Evolutionary conservation across 331 rosid genomes (phyloP).

Genomic region (Acacia concinna): DNA sequence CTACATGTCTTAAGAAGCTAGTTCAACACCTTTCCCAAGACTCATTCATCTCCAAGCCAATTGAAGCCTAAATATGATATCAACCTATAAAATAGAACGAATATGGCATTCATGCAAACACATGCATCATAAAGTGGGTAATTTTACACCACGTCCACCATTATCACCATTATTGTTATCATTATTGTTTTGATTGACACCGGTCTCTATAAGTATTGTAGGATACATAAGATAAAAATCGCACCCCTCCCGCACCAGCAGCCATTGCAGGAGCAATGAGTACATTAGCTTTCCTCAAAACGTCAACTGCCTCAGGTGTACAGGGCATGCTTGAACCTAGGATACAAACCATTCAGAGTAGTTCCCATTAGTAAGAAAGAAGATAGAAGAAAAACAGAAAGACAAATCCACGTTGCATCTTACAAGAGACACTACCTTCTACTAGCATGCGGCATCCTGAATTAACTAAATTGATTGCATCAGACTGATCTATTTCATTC

Average conservation of each 20-base stretch:
- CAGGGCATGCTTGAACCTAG: constrained; percentile 98
- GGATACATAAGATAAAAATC: constrained; percentile 37
- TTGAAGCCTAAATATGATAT: constrained; percentile 1
- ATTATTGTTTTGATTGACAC: background rate
- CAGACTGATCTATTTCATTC: constrained; percentile 90
- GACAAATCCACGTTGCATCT: background rate
- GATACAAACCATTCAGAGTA: constrained; percentile 22
- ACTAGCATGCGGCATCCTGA: constrained; percentile 87
- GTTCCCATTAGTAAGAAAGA: constrained; percentile 12
- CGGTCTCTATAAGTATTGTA: background rate
- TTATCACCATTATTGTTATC: background rate
- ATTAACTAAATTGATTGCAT: constrained; percentile 85
- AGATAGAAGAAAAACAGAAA: background rate
- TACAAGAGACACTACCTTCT: constrained; percentile 66
- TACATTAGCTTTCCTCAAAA: constrained; percentile 84
- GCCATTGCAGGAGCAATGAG: constrained; percentile 98
- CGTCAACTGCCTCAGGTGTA: constrained; percentile 83
- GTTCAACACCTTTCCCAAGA: background rate
- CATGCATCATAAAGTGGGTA: constrained; percentile 11
- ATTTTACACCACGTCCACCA: background rate
- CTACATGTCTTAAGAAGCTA: background rate
- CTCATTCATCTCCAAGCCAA: background rate
- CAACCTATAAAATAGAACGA: background rate
- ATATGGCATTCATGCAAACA: constrained; percentile 6
- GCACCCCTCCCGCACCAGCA: constrained; percentile 99